Percentiles rank a stretch among this genome's conserved stretches.
Evolutionary conservation across 2,329 filamentous ascomycete genomes (phyloP).

Genomic region (Myriosclerotinia duriaeana): DNA sequence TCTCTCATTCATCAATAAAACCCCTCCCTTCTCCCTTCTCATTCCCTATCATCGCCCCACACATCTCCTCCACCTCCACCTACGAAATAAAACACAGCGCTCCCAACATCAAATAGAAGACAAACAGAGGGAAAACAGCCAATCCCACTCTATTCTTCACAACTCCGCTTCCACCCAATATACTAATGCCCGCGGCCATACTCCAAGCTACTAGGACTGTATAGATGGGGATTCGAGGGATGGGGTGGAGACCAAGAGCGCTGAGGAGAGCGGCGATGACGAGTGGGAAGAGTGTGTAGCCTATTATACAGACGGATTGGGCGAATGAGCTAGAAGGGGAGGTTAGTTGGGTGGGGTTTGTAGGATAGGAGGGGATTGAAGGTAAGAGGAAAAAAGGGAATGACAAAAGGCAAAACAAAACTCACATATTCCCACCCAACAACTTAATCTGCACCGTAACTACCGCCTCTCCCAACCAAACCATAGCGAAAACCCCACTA

Average conservation of each 20-base stretch:
- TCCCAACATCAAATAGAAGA: conserved; percentile 26
- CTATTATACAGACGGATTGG: conserved; percentile 96
- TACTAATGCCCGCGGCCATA: conserved; percentile 66
- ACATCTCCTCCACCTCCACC: neutral
- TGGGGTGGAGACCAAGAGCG: conserved; percentile 73
- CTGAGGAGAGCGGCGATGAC: conserved; percentile 91
- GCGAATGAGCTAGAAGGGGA: conserved; percentile 75
- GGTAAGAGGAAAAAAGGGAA: too few species aligned
- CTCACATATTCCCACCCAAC: conserved; percentile 94
- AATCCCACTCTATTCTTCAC: conserved; percentile 27
- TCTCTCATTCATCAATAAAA: too few species aligned
- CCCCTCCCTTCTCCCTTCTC: too few species aligned
- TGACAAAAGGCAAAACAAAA: conserved; percentile 33
- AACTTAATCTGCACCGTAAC: conserved; percentile 98
- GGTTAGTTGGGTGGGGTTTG: neutral
- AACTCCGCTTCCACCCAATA: conserved; percentile 27
- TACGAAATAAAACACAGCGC: conserved; percentile 26
- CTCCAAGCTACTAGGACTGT: conserved; percentile 88
- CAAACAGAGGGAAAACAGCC: conserved; percentile 27
- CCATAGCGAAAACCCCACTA: conserved; percentile 91
- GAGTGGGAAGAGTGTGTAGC: conserved; percentile 95
- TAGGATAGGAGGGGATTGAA: neutral
- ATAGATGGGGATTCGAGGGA: conserved; percentile 88
- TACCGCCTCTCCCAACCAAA: conserved; percentile 95
- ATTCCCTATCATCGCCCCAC: too few species aligned